Percentiles rank a stretch among this genome's conserved stretches.
phyloP scores from a whole-genome alignment of 257 asterid species.

The Leptodermis oblonga region DNA sequence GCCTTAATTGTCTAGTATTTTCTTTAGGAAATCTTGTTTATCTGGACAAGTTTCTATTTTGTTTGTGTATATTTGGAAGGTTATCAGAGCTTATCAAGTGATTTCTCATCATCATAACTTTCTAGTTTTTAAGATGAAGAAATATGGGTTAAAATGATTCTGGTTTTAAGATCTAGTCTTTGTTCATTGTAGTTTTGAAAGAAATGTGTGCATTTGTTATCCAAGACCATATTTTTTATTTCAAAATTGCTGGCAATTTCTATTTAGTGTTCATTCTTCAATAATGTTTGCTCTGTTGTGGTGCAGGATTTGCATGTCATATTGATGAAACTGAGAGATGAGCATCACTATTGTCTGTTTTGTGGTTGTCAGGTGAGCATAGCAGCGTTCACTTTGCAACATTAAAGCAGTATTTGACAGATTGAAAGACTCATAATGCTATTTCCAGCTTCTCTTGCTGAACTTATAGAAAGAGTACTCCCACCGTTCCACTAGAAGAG shows the following conservation, averaged over 20 bases:
- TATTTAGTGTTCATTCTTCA: background rate
- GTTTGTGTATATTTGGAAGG: background rate
- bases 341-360: conserved; percentile 71
- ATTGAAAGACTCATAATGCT: background rate
- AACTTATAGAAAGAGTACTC: background rate
- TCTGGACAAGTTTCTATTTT: background rate
- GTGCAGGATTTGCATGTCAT: conserved; percentile 69
- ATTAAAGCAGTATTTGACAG: background rate
- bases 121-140: background rate
- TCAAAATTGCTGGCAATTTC: background rate
- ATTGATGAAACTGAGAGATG: conserved; percentile 72
- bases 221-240: background rate
- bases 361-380: conserved; percentile 78
- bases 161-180: background rate
- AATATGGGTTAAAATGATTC: background rate
- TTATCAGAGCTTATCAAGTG: background rate
- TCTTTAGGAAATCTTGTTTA: background rate
- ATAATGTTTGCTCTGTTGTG: conserved; percentile 10
- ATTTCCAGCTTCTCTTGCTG: background rate
- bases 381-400: background rate
- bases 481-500: too few relatives aligned
- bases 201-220: background rate
- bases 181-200: background rate
- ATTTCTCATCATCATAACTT: background rate
- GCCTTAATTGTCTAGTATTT: background rate